A percentile compares a stretch with the other conserved stretches of the same genome.
phyloP scores from a whole-genome alignment of 495 filamentous ascomycete species.

The Trichoderma orchidacearum region DNA sequence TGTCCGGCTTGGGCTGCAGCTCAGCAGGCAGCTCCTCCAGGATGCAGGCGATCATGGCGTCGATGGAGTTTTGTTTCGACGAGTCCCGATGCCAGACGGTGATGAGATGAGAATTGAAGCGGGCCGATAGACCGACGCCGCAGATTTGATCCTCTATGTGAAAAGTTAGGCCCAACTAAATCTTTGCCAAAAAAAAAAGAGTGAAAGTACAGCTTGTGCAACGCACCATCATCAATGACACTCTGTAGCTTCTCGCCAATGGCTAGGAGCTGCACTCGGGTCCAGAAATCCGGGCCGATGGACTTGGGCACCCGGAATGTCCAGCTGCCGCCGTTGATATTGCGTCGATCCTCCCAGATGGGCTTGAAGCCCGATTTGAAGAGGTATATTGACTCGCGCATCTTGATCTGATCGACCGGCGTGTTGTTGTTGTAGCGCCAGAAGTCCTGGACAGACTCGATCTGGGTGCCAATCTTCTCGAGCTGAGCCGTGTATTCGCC shows the following conservation, averaged over 20 bases:
- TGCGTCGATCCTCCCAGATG: conserved; percentile 83
- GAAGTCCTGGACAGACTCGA: conserved; percentile 67
- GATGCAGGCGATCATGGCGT: conserved; percentile 52
- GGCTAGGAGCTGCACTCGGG: conserved; percentile 63
- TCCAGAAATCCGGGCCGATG: conserved; percentile 62
- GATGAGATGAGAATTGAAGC: conserved; percentile 67
- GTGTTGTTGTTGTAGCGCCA: conserved; percentile 88
- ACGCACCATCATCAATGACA: conserved; percentile 54
- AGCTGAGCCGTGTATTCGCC: conserved; percentile 48
- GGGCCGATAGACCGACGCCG: conserved; percentile 55
- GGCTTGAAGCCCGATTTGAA: conserved; percentile 80
- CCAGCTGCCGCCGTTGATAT: conserved; percentile 70
- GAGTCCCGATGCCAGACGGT: conserved; percentile 80
- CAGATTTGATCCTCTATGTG: conserved; percentile 63
- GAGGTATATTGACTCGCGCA: conserved; percentile 73
- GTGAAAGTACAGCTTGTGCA: background rate
- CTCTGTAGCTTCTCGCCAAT: conserved; percentile 76
- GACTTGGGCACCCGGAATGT: conserved; percentile 74
- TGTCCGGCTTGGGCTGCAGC: conserved; percentile 50
- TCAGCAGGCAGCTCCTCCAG: conserved; percentile 54
- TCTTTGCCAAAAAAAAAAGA: background rate
- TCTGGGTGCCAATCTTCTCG: conserved; percentile 51
- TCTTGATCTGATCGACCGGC: conserved; percentile 57
- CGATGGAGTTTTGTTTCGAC: conserved; percentile 57
- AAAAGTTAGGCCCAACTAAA: too few relatives aligned